Evolutionary conservation across 805 yeast species (phyloP).

Genomic region (Candida dajiaensis): DNA sequence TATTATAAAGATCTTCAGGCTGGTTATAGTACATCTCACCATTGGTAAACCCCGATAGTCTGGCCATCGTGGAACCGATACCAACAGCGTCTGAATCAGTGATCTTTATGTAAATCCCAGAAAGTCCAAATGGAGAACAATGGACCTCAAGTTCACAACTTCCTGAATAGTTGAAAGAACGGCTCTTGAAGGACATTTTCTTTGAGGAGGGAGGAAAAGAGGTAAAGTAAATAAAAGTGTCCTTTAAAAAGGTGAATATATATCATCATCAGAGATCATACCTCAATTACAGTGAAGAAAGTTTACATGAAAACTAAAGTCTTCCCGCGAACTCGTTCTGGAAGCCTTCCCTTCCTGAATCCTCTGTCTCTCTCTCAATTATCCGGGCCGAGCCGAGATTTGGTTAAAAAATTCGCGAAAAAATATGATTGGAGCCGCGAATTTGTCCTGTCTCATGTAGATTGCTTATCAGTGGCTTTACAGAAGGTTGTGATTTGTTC

Average conservation of each 20-base stretch:
- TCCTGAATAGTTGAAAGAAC: constrained; percentile 37
- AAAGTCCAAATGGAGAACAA: constrained; percentile 51
- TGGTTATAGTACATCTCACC: constrained; percentile 46
- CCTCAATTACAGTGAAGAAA: too few species aligned
- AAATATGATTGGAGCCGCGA: not conserved
- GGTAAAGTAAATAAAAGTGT: too few species aligned
- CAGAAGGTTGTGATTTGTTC: not conserved
- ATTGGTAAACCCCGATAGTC: constrained; percentile 45
- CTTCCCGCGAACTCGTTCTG: too few species aligned
- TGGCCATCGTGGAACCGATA: constrained; percentile 51
- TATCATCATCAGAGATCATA: too few species aligned
- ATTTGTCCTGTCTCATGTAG: not conserved
- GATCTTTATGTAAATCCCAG: constrained; percentile 44
- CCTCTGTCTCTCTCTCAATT: too few species aligned
- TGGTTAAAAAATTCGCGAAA: too few species aligned
- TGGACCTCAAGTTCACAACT: constrained; percentile 49
- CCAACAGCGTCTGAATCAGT: constrained; percentile 46
- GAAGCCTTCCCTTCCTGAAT: too few species aligned
- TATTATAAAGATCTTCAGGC: constrained; percentile 37
- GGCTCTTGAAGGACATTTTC: not conserved
- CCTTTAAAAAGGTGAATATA: too few species aligned
- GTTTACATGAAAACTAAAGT: too few species aligned
- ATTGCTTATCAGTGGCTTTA: not conserved
- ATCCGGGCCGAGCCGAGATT: too few species aligned
- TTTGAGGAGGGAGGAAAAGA: too few species aligned